Evolutionary conservation across 805 yeast genomes (phyloP).

Genomic region (Starmerella vitae): DNA sequence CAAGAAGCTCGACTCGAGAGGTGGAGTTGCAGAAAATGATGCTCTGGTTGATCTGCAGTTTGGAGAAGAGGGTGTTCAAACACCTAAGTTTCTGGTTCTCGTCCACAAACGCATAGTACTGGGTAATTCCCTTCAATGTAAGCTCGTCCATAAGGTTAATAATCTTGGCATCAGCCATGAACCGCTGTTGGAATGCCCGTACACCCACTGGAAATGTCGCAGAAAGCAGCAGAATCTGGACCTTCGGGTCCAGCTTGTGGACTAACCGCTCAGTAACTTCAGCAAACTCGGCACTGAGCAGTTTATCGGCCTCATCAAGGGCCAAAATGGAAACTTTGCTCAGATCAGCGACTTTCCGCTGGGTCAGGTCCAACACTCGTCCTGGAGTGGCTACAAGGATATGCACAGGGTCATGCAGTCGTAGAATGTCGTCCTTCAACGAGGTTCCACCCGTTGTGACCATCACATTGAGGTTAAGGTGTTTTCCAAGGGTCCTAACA

Average conservation of each 20-base stretch:
- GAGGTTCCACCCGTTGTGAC: conserved; percentile 97
- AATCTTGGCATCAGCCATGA: conserved; percentile 82
- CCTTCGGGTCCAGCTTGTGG: conserved; percentile 59
- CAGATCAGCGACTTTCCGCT: conserved; percentile 75
- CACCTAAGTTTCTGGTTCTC: conserved; percentile 93
- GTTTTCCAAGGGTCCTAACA: conserved; percentile 88
- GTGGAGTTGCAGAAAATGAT: conserved; percentile 96
- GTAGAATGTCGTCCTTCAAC: conserved; percentile 81
- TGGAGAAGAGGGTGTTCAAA: conserved; percentile 84
- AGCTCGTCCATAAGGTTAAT: conserved; percentile 96
- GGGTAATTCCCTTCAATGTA: conserved; percentile 90
- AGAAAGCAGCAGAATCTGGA: conserved; percentile 77
- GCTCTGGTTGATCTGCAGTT: conserved; percentile 89
- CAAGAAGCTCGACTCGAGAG: conserved; percentile 85
- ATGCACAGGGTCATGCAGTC: conserved; percentile 88
- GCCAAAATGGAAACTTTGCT: conserved; percentile 76
- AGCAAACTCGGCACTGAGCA: conserved; percentile 82
- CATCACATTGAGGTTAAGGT: conserved; percentile 84
- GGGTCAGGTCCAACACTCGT: conserved; percentile 85
- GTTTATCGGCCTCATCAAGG: conserved; percentile 98
- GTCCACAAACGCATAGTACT: conserved; percentile 96
- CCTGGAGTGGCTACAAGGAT: conserved; percentile 96
- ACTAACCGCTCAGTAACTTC: conserved; percentile 76
- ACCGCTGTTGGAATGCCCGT: conserved; percentile 80
- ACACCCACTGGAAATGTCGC: conserved; percentile 96